Evolutionary conservation across 2,329 filamentous ascomycete species (phyloP).

Genomic region (Thelonectria blattea): DNA sequence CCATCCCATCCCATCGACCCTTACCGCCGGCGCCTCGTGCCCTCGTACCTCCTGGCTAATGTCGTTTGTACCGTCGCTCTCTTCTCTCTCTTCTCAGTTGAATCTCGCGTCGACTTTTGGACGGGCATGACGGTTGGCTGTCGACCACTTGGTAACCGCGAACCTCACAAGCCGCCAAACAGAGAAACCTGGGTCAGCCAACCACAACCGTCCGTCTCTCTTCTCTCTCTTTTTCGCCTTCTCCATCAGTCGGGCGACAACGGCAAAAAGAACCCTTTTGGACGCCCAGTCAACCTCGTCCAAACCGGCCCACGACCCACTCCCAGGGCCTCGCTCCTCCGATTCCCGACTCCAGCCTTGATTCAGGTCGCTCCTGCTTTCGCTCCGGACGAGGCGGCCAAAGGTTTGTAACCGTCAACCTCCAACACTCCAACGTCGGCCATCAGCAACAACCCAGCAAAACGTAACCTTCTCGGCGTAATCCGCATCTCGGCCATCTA

Average conservation of each 20-base stretch:
- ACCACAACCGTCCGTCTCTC: background rate
- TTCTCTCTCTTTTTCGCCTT: background rate
- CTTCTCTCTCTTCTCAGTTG: slow-evolving; percentile 1
- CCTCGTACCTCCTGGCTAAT: slow-evolving; percentile 18
- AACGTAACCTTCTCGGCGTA: background rate
- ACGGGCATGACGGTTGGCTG: background rate
- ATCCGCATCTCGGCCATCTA: background rate
- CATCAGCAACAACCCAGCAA: background rate
- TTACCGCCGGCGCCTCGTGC: slow-evolving; percentile 20
- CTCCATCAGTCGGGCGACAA: slow-evolving; percentile 14
- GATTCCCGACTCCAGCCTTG: slow-evolving; percentile 15
- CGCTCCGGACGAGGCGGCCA: slow-evolving; percentile 18
- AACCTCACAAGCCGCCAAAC: background rate
- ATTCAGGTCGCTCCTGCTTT: slow-evolving; percentile 8
- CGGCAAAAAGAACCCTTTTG: background rate
- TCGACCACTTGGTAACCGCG: background rate
- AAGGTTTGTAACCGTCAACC: slow-evolving; percentile 2
- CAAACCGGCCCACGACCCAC: slow-evolving; percentile 19
- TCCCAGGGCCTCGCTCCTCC: slow-evolving; percentile 12
- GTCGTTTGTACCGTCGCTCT: slow-evolving; percentile 5
- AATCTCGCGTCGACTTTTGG: background rate
- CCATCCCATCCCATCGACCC: slow-evolving; percentile 14
- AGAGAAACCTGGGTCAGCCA: background rate
- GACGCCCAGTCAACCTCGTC: slow-evolving; percentile 7
- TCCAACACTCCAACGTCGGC: background rate